These are phyloP conservation scores for Phytopythium litorale DNA, from an alignment of 352 stramenopile species.

Conservation along the genomic window DNA sequence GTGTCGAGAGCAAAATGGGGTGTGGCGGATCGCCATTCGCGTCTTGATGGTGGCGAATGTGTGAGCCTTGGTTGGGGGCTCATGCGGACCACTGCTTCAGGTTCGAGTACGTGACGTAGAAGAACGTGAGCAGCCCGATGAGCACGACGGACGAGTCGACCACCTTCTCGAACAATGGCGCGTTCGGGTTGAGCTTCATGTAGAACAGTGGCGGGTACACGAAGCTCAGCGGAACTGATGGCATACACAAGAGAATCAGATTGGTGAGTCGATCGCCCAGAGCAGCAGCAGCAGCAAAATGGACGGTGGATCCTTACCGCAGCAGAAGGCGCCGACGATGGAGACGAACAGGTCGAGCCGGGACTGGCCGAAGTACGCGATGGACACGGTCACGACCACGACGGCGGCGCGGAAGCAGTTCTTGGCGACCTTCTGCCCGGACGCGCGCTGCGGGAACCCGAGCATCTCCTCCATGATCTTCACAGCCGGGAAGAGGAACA, in stretches of 20 bases:
- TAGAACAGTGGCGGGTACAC: constrained; percentile 81
- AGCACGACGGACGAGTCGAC: constrained; percentile 54
- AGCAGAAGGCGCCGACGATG: constrained; percentile 79
- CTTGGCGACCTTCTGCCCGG: constrained; percentile 66
- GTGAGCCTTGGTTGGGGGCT: background rate
- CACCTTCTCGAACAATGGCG: constrained; percentile 42
- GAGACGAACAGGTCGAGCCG: constrained; percentile 81
- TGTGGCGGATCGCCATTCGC: background rate
- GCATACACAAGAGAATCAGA: constrained; percentile 6
- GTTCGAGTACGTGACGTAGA: constrained; percentile 83
- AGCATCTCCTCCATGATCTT: constrained; percentile 87
- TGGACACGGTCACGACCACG: constrained; percentile 57
- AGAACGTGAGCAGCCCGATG: constrained; percentile 70
- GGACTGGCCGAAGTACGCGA: constrained; percentile 75
- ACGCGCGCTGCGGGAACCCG: constrained; percentile 60
- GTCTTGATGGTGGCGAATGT: background rate
- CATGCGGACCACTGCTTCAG: constrained; percentile 47
- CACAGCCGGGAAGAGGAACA: constrained; percentile 77
- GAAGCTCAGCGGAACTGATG: constrained; percentile 70
- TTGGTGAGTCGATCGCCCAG: constrained; percentile 2
- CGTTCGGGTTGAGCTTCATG: constrained; percentile 58
- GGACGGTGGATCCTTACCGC: constrained; percentile 33
- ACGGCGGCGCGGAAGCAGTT: constrained; percentile 65
- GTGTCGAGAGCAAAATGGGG: constrained; percentile 1
- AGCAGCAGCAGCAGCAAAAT: background rate